phyloP scores from a whole-genome alignment of 371 early-diverging fungal species.

The Scutellospora calospora region DNA sequence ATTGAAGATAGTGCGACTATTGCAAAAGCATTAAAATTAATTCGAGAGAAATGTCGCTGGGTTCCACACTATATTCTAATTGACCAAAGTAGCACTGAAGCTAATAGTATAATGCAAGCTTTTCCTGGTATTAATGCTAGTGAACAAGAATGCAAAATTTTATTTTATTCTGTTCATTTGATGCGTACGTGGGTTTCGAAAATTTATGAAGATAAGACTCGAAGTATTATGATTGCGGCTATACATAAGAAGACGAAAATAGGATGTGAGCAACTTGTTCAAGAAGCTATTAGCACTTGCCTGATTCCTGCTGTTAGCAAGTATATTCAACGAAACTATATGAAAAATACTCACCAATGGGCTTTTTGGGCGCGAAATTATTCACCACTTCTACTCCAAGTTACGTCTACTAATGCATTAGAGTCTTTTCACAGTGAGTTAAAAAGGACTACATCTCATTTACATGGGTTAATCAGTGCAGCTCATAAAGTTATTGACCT shows the following conservation, averaged over 20 bases:
- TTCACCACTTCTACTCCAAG: background rate
- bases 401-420: background rate
- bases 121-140: conserved; percentile 15
- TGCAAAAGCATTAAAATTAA: background rate
- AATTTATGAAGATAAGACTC: conserved; percentile 27
- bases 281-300: conserved; percentile 30
- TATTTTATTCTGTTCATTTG: conserved; percentile 40
- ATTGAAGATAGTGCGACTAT: background rate
- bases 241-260: conserved; percentile 44
- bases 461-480: background rate
- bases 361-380: background rate
- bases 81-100: conserved; percentile 17
- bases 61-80: conserved; percentile 5
- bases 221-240: conserved; percentile 27
- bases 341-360: background rate
- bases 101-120: conserved; percentile 26
- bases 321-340: conserved; percentile 3
- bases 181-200: conserved; percentile 37
- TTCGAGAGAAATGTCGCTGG: background rate
- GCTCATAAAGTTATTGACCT: background rate
- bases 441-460: background rate
- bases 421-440: conserved; percentile 1
- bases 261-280: conserved; percentile 40
- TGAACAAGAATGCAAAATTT: conserved; percentile 39
- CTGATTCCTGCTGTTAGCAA: background rate